These are phyloP conservation scores for Cryptococcus sp. DNA, from an alignment of 1,284 basidiomycete species.

Conservation along the genomic window DNA sequence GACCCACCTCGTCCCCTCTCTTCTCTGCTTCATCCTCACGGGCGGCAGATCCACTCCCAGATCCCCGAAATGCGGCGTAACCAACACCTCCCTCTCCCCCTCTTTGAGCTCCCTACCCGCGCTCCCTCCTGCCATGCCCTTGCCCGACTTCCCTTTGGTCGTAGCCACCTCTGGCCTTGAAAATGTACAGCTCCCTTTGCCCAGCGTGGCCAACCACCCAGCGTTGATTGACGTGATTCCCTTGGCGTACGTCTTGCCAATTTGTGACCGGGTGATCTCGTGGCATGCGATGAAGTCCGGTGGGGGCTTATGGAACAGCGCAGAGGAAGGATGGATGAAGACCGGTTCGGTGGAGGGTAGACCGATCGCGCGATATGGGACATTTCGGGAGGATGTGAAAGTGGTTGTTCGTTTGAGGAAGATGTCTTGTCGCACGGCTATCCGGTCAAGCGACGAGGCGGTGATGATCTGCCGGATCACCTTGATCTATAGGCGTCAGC, in stretches of 20 bases:
- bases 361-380: conserved; percentile 79
- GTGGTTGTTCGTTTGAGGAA: conserved; percentile 53
- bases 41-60: conserved; percentile 78
- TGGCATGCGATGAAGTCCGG: conserved; percentile 79
- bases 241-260: conserved; percentile 72
- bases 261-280: conserved; percentile 49
- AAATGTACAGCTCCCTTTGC: conserved; percentile 75
- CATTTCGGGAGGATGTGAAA: conserved; percentile 66
- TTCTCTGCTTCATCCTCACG: conserved; percentile 53
- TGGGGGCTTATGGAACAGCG: conserved; percentile 63
- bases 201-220: conserved; percentile 78
- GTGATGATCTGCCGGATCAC: conserved; percentile 82
- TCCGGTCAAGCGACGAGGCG: conserved; percentile 91
- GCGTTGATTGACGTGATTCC: conserved; percentile 83
- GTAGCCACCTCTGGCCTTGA: conserved; percentile 60
- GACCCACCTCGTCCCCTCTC: conserved; percentile 47
- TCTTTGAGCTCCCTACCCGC: conserved; percentile 51
- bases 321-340: conserved; percentile 86
- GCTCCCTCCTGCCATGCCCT: conserved; percentile 35
- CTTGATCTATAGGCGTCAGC: conserved; percentile 60
- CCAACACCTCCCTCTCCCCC: conserved; percentile 52
- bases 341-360: conserved; percentile 78
- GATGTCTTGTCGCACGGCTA: conserved; percentile 86
- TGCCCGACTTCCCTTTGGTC: conserved; percentile 12
- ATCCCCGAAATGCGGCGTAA: conserved; percentile 75